Conservation (phyloP, 495 filamentous ascomycete species). For the Hyaloscypha hepaticicola region DNA sequence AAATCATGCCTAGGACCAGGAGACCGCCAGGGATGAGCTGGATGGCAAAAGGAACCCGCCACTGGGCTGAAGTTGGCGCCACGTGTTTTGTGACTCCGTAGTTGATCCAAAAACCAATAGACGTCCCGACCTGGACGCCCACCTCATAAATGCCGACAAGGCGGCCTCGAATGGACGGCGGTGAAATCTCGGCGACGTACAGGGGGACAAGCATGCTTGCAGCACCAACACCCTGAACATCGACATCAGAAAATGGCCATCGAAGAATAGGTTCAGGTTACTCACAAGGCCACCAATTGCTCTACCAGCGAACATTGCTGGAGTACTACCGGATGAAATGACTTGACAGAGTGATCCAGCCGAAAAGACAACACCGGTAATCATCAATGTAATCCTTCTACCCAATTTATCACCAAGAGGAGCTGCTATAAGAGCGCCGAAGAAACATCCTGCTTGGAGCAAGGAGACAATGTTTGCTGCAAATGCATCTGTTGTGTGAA, state of each 20-base stretch:
- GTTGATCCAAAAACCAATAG: slow-evolving; percentile 42
- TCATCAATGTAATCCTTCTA: slow-evolving; percentile 33
- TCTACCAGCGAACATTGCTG: slow-evolving; percentile 39
- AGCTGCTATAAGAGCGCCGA: slow-evolving; percentile 38
- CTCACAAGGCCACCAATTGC: slow-evolving; percentile 36
- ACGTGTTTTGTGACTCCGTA: slow-evolving; percentile 50
- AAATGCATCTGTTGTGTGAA: slow-evolving; percentile 31
- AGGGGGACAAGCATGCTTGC: not conserved
- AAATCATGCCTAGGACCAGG: slow-evolving; percentile 47
- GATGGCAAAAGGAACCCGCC: slow-evolving; percentile 56
- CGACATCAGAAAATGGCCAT: too few relatives aligned
- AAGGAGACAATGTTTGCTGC: slow-evolving; percentile 42
- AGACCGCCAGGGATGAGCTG: slow-evolving; percentile 54
- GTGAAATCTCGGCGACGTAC: slow-evolving; percentile 43
- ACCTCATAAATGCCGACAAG: slow-evolving; percentile 28
- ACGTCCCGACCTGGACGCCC: slow-evolving; percentile 14
- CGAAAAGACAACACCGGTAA: slow-evolving; percentile 30
- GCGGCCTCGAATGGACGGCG: slow-evolving; percentile 41
- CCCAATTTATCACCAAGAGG: slow-evolving; percentile 35
- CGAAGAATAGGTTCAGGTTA: too few relatives aligned
- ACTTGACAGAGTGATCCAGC: slow-evolving; percentile 32
- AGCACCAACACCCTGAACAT: not conserved
- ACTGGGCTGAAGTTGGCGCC: slow-evolving; percentile 44
- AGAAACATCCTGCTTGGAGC: slow-evolving; percentile 38
- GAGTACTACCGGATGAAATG: slow-evolving; percentile 23